Evolutionary conservation across 1,139 yeast species (phyloP).

Genomic region (Trichomonascaceae sp.): DNA sequence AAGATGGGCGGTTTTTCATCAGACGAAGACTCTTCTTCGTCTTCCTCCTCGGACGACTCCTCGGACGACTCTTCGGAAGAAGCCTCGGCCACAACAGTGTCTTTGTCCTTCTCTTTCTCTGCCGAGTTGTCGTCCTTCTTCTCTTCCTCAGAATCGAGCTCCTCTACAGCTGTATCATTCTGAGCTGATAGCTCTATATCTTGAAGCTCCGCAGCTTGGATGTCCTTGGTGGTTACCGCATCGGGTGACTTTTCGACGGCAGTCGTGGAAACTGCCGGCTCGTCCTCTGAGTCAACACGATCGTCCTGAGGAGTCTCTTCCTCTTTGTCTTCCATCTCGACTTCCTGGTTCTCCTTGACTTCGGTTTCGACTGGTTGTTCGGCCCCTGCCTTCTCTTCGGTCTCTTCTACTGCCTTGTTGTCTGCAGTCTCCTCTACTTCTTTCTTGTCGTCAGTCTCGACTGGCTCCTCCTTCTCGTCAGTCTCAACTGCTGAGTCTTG

Average conservation of each 20-base stretch:
- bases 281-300: not conserved
- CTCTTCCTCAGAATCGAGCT: not conserved
- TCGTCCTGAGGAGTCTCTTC: no score
- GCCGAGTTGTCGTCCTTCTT: no score
- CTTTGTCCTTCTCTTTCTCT: not conserved
- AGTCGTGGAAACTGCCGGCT: not conserved
- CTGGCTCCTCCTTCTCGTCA: slow-evolving; percentile 6
- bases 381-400: no score
- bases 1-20: not conserved
- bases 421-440: slow-evolving; percentile 2
- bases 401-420: not conserved
- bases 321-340: no score
- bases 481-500: slow-evolving; percentile 3
- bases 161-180: not conserved
- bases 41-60: not conserved
- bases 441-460: slow-evolving; percentile 1
- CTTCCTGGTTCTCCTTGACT: no score
- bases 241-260: not conserved
- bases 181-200: slow-evolving; percentile 4
- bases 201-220: slow-evolving; percentile 2
- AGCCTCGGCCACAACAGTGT: not conserved
- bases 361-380: no score
- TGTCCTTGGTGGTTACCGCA: not conserved
- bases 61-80: not conserved
- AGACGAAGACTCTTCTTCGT: not conserved